Evolutionary conservation across 2,329 filamentous ascomycete species (phyloP).

Genomic region (Phoma herbarum): DNA sequence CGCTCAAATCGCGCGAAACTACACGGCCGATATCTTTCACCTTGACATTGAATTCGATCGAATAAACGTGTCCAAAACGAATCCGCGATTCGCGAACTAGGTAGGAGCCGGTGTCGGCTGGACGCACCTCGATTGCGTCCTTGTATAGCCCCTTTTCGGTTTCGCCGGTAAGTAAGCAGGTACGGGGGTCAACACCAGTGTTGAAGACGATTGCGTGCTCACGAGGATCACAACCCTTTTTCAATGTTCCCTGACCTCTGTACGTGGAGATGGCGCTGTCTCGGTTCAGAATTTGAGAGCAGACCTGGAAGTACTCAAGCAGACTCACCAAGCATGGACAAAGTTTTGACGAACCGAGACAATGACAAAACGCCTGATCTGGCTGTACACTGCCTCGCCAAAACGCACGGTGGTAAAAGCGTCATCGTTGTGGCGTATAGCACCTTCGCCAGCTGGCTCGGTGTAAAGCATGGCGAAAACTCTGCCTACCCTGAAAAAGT

Average conservation of each 20-base stretch:
- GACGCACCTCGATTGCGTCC: no score
- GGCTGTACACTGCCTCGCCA: not conserved
- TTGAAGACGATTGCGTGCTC: slow-evolving; percentile 53
- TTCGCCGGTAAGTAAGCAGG: not conserved
- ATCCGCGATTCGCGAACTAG: slow-evolving; percentile 34
- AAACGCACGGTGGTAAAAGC: not conserved
- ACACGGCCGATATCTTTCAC: slow-evolving; percentile 55
- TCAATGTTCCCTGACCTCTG: slow-evolving; percentile 46
- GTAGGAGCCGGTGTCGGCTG: no score
- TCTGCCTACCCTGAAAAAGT: not conserved
- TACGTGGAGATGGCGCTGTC: slow-evolving; percentile 55
- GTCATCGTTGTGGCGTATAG: not conserved
- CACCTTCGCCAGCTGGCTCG: not conserved
- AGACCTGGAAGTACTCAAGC: not conserved
- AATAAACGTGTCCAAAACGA: slow-evolving; percentile 48
- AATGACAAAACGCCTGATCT: not conserved
- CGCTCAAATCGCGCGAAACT: no score
- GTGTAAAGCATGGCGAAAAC: not conserved
- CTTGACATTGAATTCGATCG: slow-evolving; percentile 56
- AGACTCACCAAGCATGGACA: not conserved
- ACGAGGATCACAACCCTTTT: slow-evolving; percentile 45
- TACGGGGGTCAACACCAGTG: slow-evolving; percentile 17
- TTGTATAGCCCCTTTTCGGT: no score
- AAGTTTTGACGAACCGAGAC: not conserved
- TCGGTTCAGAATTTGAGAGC: not conserved